Conservation (phyloP, 495 filamentous ascomycete genomes). For the Pyronema domesticum region DNA sequence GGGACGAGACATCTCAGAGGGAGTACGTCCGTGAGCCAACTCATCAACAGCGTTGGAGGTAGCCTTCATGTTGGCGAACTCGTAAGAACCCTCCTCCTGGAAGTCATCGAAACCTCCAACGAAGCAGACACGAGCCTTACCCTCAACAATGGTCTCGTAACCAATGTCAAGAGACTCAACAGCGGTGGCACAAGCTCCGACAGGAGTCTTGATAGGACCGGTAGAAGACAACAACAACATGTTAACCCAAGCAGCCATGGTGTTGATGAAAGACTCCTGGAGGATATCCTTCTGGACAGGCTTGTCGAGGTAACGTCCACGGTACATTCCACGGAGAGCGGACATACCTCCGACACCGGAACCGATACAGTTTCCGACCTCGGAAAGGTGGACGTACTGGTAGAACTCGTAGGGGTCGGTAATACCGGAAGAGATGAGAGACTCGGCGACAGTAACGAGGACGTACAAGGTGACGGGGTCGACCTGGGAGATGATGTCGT, state of each 20-base stretch:
- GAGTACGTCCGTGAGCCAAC: conserved; percentile 85
- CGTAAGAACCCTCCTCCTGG: conserved; percentile 96
- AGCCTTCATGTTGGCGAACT: conserved; percentile 99
- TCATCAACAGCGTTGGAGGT: conserved; percentile 95
- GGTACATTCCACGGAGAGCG: conserved; percentile 93
- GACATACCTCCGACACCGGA: conserved; percentile 90
- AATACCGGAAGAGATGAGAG: conserved; percentile 80
- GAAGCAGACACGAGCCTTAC: conserved; percentile 90
- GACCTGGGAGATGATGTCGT: conserved; percentile 94
- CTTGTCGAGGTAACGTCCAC: conserved; percentile 88
- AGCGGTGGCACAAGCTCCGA: conserved; percentile 91
- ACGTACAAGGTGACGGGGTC: conserved; percentile 92
- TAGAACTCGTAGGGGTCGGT: conserved; percentile 99
- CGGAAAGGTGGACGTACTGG: conserved; percentile 95
- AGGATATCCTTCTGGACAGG: conserved; percentile 98
- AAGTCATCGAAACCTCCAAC: conserved; percentile 99
- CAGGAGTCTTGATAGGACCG: conserved; percentile 94
- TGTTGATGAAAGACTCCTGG: conserved; percentile 99
- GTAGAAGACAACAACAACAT: conserved; percentile 95
- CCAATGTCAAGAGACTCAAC: conserved; percentile 96
- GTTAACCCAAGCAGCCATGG: conserved; percentile 98
- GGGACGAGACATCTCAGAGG: conserved; percentile 91
- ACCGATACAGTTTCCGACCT: conserved; percentile 95
- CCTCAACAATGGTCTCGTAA: conserved; percentile 93
- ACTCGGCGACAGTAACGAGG: conserved; percentile 79